Evolutionary conservation across 2,329 filamentous ascomycete genomes (phyloP).

Genomic region (Bisporella sp.): DNA sequence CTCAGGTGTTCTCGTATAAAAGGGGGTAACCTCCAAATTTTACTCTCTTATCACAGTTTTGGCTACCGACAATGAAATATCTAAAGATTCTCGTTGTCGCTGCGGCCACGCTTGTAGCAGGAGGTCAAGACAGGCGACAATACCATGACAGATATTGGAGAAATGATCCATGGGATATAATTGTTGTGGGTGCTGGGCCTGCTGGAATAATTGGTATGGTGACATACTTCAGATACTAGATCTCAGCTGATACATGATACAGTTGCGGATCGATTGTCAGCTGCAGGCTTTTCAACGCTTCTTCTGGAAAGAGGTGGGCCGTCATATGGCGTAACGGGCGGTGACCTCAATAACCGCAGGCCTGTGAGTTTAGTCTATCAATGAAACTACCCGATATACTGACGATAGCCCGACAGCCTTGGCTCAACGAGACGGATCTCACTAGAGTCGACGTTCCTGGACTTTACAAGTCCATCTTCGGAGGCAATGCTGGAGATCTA

Average conservation of each 20-base stretch:
- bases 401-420: conserved; percentile 20
- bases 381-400: neutral
- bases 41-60: too few relatives aligned
- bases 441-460: conserved; percentile 47
- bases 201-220: conserved; percentile 39
- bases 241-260: neutral
- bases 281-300: conserved; percentile 43
- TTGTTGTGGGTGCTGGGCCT: conserved; percentile 43
- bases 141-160: too few relatives aligned
- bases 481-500: conserved; percentile 30
- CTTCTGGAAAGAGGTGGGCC: conserved; percentile 44
- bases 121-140: too few relatives aligned
- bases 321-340: conserved; percentile 42
- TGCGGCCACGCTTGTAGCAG: too few relatives aligned
- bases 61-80: too few relatives aligned
- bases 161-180: conserved; percentile 24
- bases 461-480: conserved; percentile 42
- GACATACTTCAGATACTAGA: neutral
- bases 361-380: conserved; percentile 21
- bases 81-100: too few relatives aligned
- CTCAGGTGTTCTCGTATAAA: too few relatives aligned
- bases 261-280: conserved; percentile 40
- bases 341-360: conserved; percentile 30
- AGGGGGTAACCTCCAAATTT: too few relatives aligned
- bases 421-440: conserved; percentile 40